Evolutionary conservation across 73 alveolate species (phyloP), one percentile per base, ranked within the genome.

Genomic region (Paramecium tetraurelia): DNA sequence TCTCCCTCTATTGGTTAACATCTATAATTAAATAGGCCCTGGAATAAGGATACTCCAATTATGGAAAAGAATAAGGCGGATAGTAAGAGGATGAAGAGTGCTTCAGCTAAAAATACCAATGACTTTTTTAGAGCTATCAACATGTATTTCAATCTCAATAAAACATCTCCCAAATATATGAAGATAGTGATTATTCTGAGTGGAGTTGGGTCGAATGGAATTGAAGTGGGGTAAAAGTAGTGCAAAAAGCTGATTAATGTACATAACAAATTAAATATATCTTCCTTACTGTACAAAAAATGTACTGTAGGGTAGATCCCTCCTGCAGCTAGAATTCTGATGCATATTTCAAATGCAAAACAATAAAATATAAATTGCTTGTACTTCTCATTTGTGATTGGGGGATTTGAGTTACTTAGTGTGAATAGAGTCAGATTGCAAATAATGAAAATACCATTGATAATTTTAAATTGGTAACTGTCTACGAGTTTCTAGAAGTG

Each of bases 1-100:
- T 27, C 31, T 11, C 87, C 59, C 10, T 36, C 29, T 31, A 36
- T 24, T 12, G 58, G 58, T 14, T 14, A 36, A 40, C 87, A 75
- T 75, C 87, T 33, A 36, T 33, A 75, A 75, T 75, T 75, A 36
- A 75, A 33, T 36, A 75, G 16, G 7, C 87, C 87, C 18, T 75
- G 16, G 38, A 75, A 75, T 75, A 75, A 36, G 5, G 68, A 36
- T 1, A 21, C 35, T 14, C 87, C 87, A n/a, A 75, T 75, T 14
- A 40, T 21, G 2, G 87, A 36, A 36, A 75, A 75, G 29, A 75
- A 36, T 4, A 75, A 21, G 4, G 68, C 35, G 22, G 59, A 75
- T 21, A 75, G 1, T 21, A 36, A 75, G 2, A 75, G 59, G n/a
- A 75, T 21, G 7, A 75, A 36, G 14, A 40, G 21, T 14, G 87